Base-by-base conservation (phyloP, 345 rosid genomes). In the Camelina laxa region DNA sequence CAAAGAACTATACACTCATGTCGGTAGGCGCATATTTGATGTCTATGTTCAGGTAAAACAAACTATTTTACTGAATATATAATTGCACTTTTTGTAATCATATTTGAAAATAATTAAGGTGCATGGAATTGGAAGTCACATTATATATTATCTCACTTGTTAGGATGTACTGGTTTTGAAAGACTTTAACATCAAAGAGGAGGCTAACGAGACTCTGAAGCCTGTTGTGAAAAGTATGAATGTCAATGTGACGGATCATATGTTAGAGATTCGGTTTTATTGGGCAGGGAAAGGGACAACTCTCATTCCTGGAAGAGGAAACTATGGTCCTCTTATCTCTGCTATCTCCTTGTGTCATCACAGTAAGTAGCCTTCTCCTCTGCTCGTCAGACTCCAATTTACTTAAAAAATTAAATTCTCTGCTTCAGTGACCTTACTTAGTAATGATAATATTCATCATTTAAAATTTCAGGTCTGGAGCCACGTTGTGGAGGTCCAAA, bases 311-410 rank as follows among this genome's bases (percentile, higher is more conserved):
- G 8, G 0, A 0, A 78, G 73, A 65, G 86, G 92, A 59, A 59
- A 74, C 20, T 85, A 89, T 58, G 91, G 92, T 47, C 88, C 96
- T 61, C 77, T 89, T 17, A 76, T 87, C 72, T 90, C 93, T 42
- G 93, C 91, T 1, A 83, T 90, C 57, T 84, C 89, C 33, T 80
- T 82, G 13, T 74, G 78, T 51, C 79, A 82, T 27, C 30, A 27
- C 19, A 61, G 86, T 83, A 58, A 51, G 81, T 48, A 30, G 16
- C 33, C 30, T 59, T 59, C 48, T 49, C 57, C 51, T 22, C 22
- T 21, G 30, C 1, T 66, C 5, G 13, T 22, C 4, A 24, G 27
- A 44, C 36, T 4, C 21, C 10, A 9, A 8, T 0, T 9, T 15
- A 42, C n/a, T 42, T 9, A 14, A 62, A 17, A 27, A 45, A 31